Base-by-base conservation (phyloP, 495 filamentous ascomycete genomes). In the Penicillium waksmanii region DNA sequence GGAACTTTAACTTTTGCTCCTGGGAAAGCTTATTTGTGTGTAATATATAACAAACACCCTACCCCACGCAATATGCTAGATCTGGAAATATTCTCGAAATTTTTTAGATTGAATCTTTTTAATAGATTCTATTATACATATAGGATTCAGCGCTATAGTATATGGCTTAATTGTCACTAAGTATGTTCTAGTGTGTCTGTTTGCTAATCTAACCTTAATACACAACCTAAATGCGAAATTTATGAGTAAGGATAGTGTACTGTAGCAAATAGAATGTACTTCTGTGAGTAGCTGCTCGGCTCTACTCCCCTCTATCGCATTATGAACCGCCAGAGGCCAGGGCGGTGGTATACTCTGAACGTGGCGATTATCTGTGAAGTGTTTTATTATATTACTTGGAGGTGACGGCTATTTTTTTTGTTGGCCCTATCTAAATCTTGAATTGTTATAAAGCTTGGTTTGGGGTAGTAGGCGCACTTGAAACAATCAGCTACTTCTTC, bases 381-480 rank as follows among this genome's bases (percentile, higher is more conserved):
- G 40, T 19, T 44, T 44, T 17, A 44, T 5, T 19, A 44, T 5
- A 12, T 19, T 17, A 44, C 42, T 44, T 21, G 0, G 42, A 51
- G 53, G 40, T 33, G 36, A 43, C 53, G 27, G 36, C 23, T 15
- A 35, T 33, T 33, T n/a, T 9, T 40, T 44, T 55, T 33, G 5
- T 18, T 18, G 49, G 49, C 33, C 33, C 35, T 55, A 36, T 60
- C 35, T 9, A 55, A 48, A 36, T 60, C 58, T 43, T 33, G 44
- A 17, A 51, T 40, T 36, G 51, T 60, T 15, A 60, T 44, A 15
- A 60, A 35, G 5, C 19, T 60, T 51, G 44, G 58, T 5, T 15
- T 55, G 35, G 35, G 52, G 49, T 55, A 60, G 17, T 60, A 51
- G 52, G 58, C 43, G 56, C 56, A 44, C 49, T 51, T 59, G 9